Percentiles rank a stretch among this genome's conserved stretches.
These are phyloP conservation scores for Pleurotus pulmonarius DNA, from an alignment of 768 basidiomycete genomes.

Conservation along the genomic window DNA sequence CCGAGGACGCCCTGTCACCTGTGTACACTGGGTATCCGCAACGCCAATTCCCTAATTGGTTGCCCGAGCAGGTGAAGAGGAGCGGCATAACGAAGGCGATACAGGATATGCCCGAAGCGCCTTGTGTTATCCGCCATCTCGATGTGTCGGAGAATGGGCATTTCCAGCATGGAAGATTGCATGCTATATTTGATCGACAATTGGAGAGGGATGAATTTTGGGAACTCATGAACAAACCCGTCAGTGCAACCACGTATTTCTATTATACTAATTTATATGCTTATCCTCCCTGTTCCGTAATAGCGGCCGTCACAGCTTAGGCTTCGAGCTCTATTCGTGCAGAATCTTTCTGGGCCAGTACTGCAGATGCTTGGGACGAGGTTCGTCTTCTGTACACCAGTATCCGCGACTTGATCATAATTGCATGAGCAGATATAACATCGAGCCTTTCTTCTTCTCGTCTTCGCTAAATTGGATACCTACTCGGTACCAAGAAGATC, in stretches of 20 bases:
- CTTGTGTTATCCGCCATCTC: slow-evolving; percentile 31
- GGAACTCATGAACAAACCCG: slow-evolving; percentile 25
- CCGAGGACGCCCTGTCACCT: background rate
- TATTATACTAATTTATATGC: background rate
- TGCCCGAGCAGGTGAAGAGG: background rate
- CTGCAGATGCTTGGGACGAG: slow-evolving; percentile 53
- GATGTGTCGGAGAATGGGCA: slow-evolving; percentile 33
- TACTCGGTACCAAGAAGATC: slow-evolving; percentile 48
- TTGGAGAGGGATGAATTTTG: slow-evolving; percentile 25
- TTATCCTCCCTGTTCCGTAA: background rate
- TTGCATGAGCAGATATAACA: slow-evolving; percentile 30
- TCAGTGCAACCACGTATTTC: slow-evolving; percentile 15
- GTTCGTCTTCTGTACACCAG: slow-evolving; percentile 16
- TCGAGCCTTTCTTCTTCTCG: slow-evolving; percentile 66
- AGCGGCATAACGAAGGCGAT: slow-evolving; percentile 26
- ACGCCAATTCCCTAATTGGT: background rate
- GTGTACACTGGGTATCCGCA: slow-evolving; percentile 23
- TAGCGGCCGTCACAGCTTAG: slow-evolving; percentile 31
- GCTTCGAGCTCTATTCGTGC: slow-evolving; percentile 46
- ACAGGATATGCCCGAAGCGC: slow-evolving; percentile 13
- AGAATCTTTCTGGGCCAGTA: slow-evolving; percentile 45
- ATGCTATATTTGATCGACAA: slow-evolving; percentile 18
- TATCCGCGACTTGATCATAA: background rate
- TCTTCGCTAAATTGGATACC: slow-evolving; percentile 62
- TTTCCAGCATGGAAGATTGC: slow-evolving; percentile 18